phyloP scores from a whole-genome alignment of 176 grass and related monocot genomes.

The Pontederia paniculata region DNA sequence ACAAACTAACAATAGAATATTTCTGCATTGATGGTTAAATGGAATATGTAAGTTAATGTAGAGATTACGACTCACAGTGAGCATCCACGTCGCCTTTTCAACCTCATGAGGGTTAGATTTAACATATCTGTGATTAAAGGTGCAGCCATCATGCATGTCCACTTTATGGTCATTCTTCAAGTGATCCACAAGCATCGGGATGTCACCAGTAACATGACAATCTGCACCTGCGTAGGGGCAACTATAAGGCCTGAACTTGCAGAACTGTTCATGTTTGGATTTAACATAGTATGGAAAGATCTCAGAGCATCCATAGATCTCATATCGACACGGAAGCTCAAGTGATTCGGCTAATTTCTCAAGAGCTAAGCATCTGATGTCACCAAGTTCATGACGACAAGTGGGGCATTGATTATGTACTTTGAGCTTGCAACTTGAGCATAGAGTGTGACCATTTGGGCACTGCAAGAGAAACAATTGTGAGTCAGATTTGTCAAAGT shows the following conservation, averaged over 20 bases:
- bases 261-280: conserved; percentile 18
- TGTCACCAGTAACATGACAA: conserved; percentile 14
- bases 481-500: too few species aligned
- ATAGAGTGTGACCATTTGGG: conserved; percentile 24
- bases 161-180: conserved; percentile 21
- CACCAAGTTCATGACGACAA: conserved; percentile 20
- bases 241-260: conserved; percentile 22
- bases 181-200: conserved; percentile 12
- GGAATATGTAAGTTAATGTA: neutral
- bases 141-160: conserved; percentile 24
- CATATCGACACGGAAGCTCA: conserved; percentile 19
- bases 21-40: too few species aligned
- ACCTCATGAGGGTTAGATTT: conserved; percentile 20
- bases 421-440: conserved; percentile 17
- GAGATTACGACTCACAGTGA: conserved; percentile 10
- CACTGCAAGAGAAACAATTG: conserved; percentile 16
- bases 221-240: conserved; percentile 19
- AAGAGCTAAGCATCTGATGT: conserved; percentile 25
- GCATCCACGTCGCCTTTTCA: conserved; percentile 25
- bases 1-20: too few species aligned
- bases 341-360: conserved; percentile 22
- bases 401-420: conserved; percentile 22
- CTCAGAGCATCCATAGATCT: conserved; percentile 10
- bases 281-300: conserved; percentile 22
- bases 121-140: conserved; percentile 21